Evolutionary conservation across 306 rosid species (phyloP).

Genomic region (Ceratonia siliqua): DNA sequence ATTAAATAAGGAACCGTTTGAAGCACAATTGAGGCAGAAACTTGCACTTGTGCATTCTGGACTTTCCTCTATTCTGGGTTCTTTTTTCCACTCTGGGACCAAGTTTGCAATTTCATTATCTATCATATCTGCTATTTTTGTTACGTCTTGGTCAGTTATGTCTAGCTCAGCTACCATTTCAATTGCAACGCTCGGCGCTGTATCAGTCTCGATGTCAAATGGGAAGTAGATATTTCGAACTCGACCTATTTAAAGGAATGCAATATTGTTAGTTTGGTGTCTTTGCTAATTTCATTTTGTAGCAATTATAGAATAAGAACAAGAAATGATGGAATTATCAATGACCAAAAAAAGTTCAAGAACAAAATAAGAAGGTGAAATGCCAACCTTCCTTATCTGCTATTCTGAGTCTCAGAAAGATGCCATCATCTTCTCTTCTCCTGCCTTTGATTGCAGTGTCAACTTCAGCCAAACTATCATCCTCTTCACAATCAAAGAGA

Average conservation of each 20-base stretch:
- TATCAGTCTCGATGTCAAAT: slow-evolving; percentile 79
- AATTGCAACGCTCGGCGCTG: slow-evolving; percentile 75
- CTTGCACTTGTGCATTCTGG: slow-evolving; percentile 40
- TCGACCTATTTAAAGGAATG: slow-evolving; percentile 53
- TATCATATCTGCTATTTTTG: slow-evolving; percentile 83
- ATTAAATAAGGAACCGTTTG: slow-evolving; percentile 51
- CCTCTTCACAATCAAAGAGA: slow-evolving; percentile 76
- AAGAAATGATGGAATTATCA: slow-evolving; percentile 28
- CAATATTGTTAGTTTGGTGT: slow-evolving; percentile 5
- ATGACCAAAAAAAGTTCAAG: slow-evolving; percentile 1
- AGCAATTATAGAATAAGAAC: slow-evolving; percentile 15
- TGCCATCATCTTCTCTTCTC: slow-evolving; percentile 68
- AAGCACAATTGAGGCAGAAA: slow-evolving; percentile 63
- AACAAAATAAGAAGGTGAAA: slow-evolving; percentile 22
- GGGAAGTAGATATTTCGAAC: slow-evolving; percentile 96
- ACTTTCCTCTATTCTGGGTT: slow-evolving; percentile 47
- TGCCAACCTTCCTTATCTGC: slow-evolving; percentile 86
- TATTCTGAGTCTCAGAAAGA: slow-evolving; percentile 91
- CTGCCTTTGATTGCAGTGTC: slow-evolving; percentile 76
- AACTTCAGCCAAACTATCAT: slow-evolving; percentile 57
- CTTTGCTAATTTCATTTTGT: slow-evolving; percentile 8
- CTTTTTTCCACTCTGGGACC: slow-evolving; percentile 79
- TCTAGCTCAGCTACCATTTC: slow-evolving; percentile 97
- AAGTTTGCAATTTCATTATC: slow-evolving; percentile 68
- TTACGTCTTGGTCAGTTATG: slow-evolving; percentile 81